Base-by-base conservation (phyloP, 2,329 filamentous ascomycete genomes). In the Taxawa tesnikishii region DNA sequence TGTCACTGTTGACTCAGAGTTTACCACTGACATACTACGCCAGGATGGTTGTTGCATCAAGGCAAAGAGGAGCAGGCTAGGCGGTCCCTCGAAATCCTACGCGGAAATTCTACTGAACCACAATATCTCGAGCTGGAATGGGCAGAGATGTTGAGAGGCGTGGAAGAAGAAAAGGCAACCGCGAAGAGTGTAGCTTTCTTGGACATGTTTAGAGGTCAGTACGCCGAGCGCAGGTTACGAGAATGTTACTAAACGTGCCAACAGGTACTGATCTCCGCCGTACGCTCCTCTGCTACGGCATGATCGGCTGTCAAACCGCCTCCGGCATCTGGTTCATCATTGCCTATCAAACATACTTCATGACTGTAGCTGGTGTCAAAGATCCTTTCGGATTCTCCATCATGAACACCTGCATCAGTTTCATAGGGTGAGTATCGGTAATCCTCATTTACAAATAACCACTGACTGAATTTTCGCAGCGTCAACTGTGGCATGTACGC, bases 331-430 rank as follows among this genome's bases (percentile, higher is more conserved):
- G 54, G 50, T 54, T 55, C 37, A 50, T 54, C 17, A 41, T 44
- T 18, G 68, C 64, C 1, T 70, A 67, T 39, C 59, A 60, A 15
- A 71, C 68, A 3, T 74, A 73, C 47, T 73, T 74, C 55, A 68
- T 74, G 43, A 60, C 65, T 41, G 71, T 72, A 62, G 67, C 26
- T 3, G 32, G 32, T 5, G 54, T 64, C 16, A 46, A 54, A 16
- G 54, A 63, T 15, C 54, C 65, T 1, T 70, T 70, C 46, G 54
- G 60, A 28, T 68, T 68, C 25, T 56, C 62, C 6, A 59, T 70
- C 29, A 62, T 70, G 56, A 64, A 62, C 37, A 62, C 59, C 4
- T 67, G 61, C 5, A 59, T 70, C 29, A 67, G 68, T 10, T 67
- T 71, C 12, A 44, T 66, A n/a, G n/a, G n/a, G n/a, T n/a, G n/a